These are phyloP conservation scores for Cucumis variabilis DNA, from an alignment of 331 rosid species.

Conservation along the genomic window DNA sequence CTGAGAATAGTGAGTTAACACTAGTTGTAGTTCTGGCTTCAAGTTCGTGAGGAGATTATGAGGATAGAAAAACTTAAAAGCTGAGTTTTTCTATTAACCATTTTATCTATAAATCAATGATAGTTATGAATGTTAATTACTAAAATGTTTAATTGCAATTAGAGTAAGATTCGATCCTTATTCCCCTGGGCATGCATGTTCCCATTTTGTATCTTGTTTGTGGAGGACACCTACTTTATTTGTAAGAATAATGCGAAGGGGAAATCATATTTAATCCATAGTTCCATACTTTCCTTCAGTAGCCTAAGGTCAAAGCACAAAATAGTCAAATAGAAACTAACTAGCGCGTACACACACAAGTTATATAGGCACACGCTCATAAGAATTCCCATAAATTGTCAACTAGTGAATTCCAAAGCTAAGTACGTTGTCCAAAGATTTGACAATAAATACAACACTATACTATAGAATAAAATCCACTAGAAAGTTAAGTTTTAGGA, in stretches of 20 bases:
- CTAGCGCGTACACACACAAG: not conserved
- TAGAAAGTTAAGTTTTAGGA: not conserved
- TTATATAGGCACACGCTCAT: not conserved
- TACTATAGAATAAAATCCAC: not conserved
- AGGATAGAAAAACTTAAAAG: no score
- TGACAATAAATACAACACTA: not conserved
- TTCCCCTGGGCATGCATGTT: no score
- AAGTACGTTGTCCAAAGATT: not conserved
- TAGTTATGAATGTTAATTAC: no score
- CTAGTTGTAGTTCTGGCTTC: no score
- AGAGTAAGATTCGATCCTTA: no score
- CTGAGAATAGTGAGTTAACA: no score
- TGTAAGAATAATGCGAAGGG: not conserved
- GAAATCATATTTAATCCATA: not conserved
- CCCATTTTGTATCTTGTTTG: no score
- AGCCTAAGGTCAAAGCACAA: not conserved
- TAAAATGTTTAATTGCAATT: no score
- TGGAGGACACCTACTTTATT: not conserved
- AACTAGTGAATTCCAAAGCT: conserved; percentile 7
- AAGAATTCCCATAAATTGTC: not conserved
- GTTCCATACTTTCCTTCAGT: not conserved
- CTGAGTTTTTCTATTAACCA: no score
- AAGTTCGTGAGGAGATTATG: no score
- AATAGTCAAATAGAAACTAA: not conserved
- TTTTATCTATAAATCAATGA: no score